phyloP scores from a whole-genome alignment of 257 asterid genomes.

The Primulina tabacum region DNA sequence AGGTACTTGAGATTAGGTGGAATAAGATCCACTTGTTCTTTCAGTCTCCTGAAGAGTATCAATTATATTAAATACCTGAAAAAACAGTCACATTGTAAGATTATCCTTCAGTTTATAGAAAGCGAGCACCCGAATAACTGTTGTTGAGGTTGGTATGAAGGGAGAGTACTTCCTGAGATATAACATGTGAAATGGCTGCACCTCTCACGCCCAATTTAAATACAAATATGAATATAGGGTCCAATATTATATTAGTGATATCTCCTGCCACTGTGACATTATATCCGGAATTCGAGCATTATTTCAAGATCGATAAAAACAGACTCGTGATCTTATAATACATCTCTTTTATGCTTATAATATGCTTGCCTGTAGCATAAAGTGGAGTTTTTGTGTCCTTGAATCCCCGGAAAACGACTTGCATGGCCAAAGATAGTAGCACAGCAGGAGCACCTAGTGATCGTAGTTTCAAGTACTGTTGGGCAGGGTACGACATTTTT shows the following conservation, averaged over 20 bases:
- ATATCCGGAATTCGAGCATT: neutral
- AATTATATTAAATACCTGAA: conserved; percentile 67
- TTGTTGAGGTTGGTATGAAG: neutral
- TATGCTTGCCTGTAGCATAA: conserved; percentile 55
- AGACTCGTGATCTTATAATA: neutral
- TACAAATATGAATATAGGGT: conserved; percentile 56
- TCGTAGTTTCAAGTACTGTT: conserved; percentile 56
- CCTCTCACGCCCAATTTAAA: conserved; percentile 62
- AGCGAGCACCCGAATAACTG: neutral
- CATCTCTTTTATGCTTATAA: too few relatives aligned
- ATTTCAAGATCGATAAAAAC: neutral
- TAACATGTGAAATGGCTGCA: conserved; percentile 73
- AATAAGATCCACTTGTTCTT: conserved; percentile 48
- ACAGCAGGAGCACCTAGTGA: conserved; percentile 83
- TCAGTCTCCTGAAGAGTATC: conserved; percentile 60
- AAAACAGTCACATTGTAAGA: conserved; percentile 15
- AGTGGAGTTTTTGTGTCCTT: conserved; percentile 78
- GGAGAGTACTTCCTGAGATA: conserved; percentile 65
- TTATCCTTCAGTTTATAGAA: neutral
- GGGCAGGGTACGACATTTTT: conserved; percentile 53
- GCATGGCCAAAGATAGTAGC: conserved; percentile 74
- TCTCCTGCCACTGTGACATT: conserved; percentile 56
- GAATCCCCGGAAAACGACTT: conserved; percentile 77
- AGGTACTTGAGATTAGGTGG: conserved; percentile 58
- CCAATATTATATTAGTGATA: conserved; percentile 54